Base-by-base conservation (phyloP, 192 early-diverging fungal genomes). In the Linnemannia elongata region DNA sequence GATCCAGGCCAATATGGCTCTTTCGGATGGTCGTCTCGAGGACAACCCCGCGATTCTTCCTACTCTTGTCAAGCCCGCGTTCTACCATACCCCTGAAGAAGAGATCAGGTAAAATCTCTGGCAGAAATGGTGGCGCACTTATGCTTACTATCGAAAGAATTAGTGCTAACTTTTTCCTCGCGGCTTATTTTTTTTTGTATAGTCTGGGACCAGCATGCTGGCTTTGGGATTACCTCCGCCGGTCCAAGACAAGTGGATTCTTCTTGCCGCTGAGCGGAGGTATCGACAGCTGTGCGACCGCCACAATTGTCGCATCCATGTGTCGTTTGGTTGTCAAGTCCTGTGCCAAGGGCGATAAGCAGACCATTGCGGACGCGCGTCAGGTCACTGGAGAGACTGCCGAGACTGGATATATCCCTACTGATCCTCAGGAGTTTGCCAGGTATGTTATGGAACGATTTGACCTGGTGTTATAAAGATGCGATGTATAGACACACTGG, bases 211-310 rank as follows among this genome's bases (percentile, higher is more conserved):
- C 98, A 33, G 98, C 98, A 3, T 99, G 99, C 91, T 99, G 99
- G 99, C 92, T 99, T 33, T 99, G 99, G 99, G 99, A 99, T 87
- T 99, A 99, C 80, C 90, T 99, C 47, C 92, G 99, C 12, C 90
- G 99, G 35, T 97, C 98, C 38, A 95, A 96, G 66, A 92, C 93
- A 18, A 93, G 93, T 12, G 98, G 98, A 1, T 99, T 94, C 91
- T 99, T 99, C 80, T 89, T 99, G 72, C 98, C 98, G 24, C 89
- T 99, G 57, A 97, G 97, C 86, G 98, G 98, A 69, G 98, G 98
- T n/a, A 95, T 99, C 35, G 98, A 99, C 83, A 97, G 97, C 82
- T 99, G 98, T 86, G 91, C 96, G 38, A 97, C 92, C 20, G 97
- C 92, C 12, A 88, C 96, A 13, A 96, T 99, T 82, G 96, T 97